A percentile compares a stretch with the other conserved stretches of the same genome.
Conservation (phyloP, 2,329 filamentous ascomycete species). For the Epicoccum nigrum region DNA sequence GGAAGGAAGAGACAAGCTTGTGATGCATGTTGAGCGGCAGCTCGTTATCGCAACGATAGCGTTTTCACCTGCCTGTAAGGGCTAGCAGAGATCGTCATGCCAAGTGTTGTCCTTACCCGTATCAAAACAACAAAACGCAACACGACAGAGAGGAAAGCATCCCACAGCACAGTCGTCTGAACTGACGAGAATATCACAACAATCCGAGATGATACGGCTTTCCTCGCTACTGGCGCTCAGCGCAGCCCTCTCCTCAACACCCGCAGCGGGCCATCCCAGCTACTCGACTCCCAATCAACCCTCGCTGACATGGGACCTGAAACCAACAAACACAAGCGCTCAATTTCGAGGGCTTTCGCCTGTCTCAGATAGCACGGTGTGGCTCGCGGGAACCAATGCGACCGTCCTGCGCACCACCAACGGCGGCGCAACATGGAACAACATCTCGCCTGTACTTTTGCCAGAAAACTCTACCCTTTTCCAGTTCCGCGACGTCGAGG, state of each 20-base stretch:
- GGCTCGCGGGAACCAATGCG: conserved; percentile 36
- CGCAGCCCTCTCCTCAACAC: neutral
- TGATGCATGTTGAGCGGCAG: too few species aligned
- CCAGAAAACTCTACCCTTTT: conserved; percentile 29
- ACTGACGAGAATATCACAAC: too few species aligned
- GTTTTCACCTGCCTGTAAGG: too few species aligned
- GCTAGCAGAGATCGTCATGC: too few species aligned
- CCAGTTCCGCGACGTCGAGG: conserved; percentile 39
- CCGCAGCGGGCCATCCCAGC: neutral
- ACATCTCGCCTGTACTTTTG: conserved; percentile 30
- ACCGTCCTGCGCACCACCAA: conserved; percentile 35
- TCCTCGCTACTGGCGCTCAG: neutral
- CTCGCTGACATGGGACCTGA: conserved; percentile 27
- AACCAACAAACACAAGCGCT: conserved; percentile 31
- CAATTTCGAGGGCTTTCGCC: conserved; percentile 38
- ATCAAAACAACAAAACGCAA: too few species aligned
- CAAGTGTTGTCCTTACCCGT: too few species aligned
- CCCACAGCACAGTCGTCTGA: too few species aligned
- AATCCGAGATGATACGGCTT: too few species aligned
- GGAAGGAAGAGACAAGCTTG: too few species aligned
- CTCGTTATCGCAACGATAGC: too few species aligned
- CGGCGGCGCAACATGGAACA: conserved; percentile 29
- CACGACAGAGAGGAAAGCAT: too few species aligned
- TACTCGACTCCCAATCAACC: neutral
- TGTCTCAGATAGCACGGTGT: conserved; percentile 24